A percentile compares a stretch with the other conserved stretches of the same genome.
phyloP scores from a whole-genome alignment of 768 basidiomycete genomes.

The Leucogyrophana mollusca region DNA sequence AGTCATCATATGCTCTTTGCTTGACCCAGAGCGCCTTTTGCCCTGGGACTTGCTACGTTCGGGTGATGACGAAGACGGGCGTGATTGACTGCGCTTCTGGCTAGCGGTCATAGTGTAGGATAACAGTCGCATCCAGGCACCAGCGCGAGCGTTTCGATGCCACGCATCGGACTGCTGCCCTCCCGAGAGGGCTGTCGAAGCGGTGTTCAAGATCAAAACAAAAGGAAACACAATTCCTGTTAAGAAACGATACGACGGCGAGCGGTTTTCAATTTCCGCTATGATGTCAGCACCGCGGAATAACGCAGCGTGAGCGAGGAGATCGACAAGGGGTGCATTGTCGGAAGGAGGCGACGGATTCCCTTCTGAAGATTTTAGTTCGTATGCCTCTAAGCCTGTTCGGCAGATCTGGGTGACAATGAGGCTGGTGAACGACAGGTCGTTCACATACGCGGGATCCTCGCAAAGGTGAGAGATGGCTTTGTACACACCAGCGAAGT shows the following conservation, averaged over 20 bases:
- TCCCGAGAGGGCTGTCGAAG: conserved; percentile 40
- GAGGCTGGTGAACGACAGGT: conserved; percentile 47
- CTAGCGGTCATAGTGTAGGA: conserved; percentile 57
- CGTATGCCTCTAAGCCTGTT: conserved; percentile 47
- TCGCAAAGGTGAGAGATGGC: conserved; percentile 44
- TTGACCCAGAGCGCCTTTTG: conserved; percentile 15
- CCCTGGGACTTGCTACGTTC: conserved; percentile 51
- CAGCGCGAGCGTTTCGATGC: conserved; percentile 44
- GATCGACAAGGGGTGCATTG: conserved; percentile 30
- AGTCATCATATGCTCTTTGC: conserved; percentile 24
- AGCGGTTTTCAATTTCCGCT: conserved; percentile 52
- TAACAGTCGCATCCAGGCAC: conserved; percentile 63
- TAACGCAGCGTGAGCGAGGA: conserved; percentile 45
- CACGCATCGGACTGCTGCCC: conserved; percentile 42
- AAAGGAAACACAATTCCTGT: conserved; percentile 65
- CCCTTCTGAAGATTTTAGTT: conserved; percentile 42
- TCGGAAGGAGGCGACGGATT: conserved; percentile 40
- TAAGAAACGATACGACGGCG: conserved; percentile 60
- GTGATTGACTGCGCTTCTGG: conserved; percentile 27
- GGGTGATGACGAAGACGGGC: conserved; percentile 18
- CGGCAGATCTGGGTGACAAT: conserved; percentile 46
- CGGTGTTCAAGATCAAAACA: conserved; percentile 50
- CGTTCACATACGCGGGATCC: conserved; percentile 48
- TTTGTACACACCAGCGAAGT: conserved; percentile 60
- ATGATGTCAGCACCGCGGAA: conserved; percentile 54